phyloP scores from a whole-genome alignment of 371 early-diverging fungal genomes.

The Edhazardia aedis region DNA sequence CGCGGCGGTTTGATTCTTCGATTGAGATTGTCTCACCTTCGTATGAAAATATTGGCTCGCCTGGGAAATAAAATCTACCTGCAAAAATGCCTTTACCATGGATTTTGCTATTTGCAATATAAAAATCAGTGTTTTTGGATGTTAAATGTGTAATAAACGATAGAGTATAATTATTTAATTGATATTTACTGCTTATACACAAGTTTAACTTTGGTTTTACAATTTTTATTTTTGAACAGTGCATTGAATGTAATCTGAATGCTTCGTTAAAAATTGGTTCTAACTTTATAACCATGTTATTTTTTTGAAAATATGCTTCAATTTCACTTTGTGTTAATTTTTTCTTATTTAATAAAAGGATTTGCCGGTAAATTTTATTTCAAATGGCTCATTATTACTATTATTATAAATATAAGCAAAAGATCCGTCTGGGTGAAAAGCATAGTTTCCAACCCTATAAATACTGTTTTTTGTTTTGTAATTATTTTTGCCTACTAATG shows the following conservation, averaged over 20 bases:
- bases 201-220: not conserved
- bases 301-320: not conserved
- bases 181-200: too few relatives aligned
- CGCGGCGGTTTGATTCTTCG: constrained; percentile 11
- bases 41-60: constrained; percentile 12
- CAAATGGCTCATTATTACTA: too few relatives aligned
- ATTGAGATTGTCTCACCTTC: constrained; percentile 14
- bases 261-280: not conserved
- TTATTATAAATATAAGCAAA: too few relatives aligned
- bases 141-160: not conserved
- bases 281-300: not conserved
- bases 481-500: too few relatives aligned
- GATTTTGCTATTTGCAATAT: not conserved
- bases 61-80: not conserved
- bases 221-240: not conserved
- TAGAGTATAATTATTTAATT: not conserved
- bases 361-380: too few relatives aligned
- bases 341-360: too few relatives aligned
- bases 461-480: too few relatives aligned
- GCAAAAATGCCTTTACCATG: not conserved
- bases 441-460: too few relatives aligned
- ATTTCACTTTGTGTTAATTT: too few relatives aligned
- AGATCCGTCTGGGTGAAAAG: too few relatives aligned
- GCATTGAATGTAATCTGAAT: not conserved
- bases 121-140: not conserved